Base-by-base conservation (phyloP, 257 asterid genomes). In the Verbena officinalis region DNA sequence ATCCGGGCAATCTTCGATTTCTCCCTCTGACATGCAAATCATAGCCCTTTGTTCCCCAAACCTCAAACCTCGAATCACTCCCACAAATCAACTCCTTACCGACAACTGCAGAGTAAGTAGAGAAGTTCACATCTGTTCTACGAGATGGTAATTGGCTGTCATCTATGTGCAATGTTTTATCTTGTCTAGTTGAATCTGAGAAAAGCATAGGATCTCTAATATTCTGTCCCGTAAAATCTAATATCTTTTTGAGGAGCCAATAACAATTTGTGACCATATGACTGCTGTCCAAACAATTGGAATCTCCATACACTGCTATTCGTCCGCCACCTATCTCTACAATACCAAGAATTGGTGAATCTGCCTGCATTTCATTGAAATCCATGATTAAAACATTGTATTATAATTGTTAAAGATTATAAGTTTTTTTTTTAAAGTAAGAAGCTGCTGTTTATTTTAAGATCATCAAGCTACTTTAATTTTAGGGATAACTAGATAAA, bases 231-330 rank as follows among this genome's bases (percentile, higher is more conserved):
- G 96, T 84, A 76, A 90, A 90, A 71, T 88, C 96, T 71, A 94
- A 63, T 69, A 94, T 80, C 65, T 83, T 90, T 78, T 88, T 90
- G 75, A 94, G 83, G 63, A 90, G 99, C 95, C 96, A 91, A 65
- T 81, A 90, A 77, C 99, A 94, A 74, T 94, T 83, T 60, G 99
- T 86, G 62, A 94, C 97, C 97, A 94, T 94, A 73, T 94, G 99
- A 85, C 97, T 94, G 83, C 99, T 88, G 74, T 94, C 99, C 81
- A 94, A 81, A 75, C 99, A 94, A 76, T 94, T 94, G 72, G 99
- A 94, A 67, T 94, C 99, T 56, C 99, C 99, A 30, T 88, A 90
- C n/a, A 88, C 95, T 1, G 90, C 84, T 30, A 94, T 74, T 66
- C 97, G 81, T 55, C 99, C 95, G 33, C 73, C 76, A 40, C 92